Base-by-base conservation (phyloP, 768 basidiomycete species). In the Tricholoma terreum region DNA sequence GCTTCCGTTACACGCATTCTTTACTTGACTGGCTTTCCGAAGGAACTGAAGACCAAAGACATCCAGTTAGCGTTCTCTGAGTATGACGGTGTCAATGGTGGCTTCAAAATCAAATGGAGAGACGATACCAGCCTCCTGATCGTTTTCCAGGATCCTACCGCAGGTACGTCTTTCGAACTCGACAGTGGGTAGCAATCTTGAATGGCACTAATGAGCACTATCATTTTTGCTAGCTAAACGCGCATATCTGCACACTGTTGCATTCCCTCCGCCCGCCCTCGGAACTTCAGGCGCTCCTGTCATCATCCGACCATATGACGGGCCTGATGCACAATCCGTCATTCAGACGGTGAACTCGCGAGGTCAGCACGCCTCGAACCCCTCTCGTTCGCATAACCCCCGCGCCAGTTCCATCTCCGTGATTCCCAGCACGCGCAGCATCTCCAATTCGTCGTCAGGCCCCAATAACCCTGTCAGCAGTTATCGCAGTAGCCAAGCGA, bases 101-200 rank as follows among this genome's bases (percentile, higher is more conserved):
- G 97, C 21, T 97, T 96, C 79, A 94, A 95, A 81, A 95, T 99
- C 71, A 99, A 99, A 72, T 99, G 97, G 97, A 83, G 85, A 65
- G 95, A 99, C 73, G 97, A 99, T 73, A 94, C 92, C 35, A 95
- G 91, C 68, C 89, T 96, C 38, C 77, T 95, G 65, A 89, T 97
- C 63, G 97, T 99, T 55, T 99, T 99, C 70, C 83, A 84, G 61
- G 97, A 98, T 74, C 85, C 97, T 55, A 78, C 81, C 49, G 80
- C 89, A 43, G 96, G 97, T 98, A 68, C 79, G 95, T 81, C 50
- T 35, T 31, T 43, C 11, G 2, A 11, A 19, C 3, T 38, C 12
- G 27, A 24, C 2, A 3, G 12, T 48, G 22, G 21, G 15, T 30
- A 30, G 11, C 9, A 49, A 17, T 15, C 8, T n/a, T 24, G 27